Evolutionary conservation across 2,329 filamentous ascomycete genomes (phyloP).

Genomic region (Colletotrichum navitas): DNA sequence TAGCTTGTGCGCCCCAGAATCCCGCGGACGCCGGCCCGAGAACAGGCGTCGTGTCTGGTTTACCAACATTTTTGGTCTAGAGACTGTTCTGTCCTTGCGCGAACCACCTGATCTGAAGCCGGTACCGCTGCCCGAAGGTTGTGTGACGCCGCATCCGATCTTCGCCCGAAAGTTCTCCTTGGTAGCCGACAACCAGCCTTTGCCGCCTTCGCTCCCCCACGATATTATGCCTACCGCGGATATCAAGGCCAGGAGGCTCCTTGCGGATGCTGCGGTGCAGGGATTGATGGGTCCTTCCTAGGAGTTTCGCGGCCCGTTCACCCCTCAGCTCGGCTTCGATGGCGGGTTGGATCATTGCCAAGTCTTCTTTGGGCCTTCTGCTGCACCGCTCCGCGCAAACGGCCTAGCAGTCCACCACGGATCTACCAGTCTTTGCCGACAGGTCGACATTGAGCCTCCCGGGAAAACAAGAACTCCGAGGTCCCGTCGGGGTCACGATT

Average conservation of each 20-base stretch:
- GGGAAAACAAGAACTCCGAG: not conserved
- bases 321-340: constrained; percentile 60
- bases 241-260: constrained; percentile 54
- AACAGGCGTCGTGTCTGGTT: constrained; percentile 30
- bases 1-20: not conserved
- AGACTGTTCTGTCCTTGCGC: constrained; percentile 29
- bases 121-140: constrained; percentile 51
- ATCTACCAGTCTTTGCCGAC: not conserved
- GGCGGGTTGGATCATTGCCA: constrained; percentile 59
- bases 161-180: constrained; percentile 59
- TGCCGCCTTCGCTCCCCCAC: constrained; percentile 51
- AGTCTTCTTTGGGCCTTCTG: constrained; percentile 32
- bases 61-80: constrained; percentile 29
- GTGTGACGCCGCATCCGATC: constrained; percentile 57
- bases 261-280: constrained; percentile 47
- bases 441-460: not conserved
- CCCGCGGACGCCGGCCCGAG: not conserved
- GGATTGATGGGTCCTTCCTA: constrained; percentile 48
- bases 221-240: constrained; percentile 58
- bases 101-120: constrained; percentile 29
- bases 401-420: not conserved
- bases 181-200: constrained; percentile 48
- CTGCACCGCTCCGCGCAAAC: constrained; percentile 8
- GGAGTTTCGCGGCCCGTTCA: constrained; percentile 58
- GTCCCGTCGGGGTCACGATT: constrained; percentile 29